These are phyloP conservation scores for Trichoderma guizhouense DNA, from an alignment of 2,329 filamentous ascomycete genomes.

Conservation along the genomic window DNA sequence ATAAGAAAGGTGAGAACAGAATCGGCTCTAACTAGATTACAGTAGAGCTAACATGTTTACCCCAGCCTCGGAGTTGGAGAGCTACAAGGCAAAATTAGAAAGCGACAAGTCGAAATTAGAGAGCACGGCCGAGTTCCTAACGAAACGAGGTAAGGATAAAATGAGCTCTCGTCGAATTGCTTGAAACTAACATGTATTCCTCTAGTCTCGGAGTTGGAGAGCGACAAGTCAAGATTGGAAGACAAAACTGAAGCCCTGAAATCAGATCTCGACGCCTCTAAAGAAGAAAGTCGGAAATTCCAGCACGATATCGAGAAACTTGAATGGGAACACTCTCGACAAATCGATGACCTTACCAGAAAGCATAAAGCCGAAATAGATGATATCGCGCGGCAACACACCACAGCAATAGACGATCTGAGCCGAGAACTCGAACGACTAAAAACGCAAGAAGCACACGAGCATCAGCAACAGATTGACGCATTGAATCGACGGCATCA, in stretches of 20 bases:
- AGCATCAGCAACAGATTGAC: constrained; percentile 66
- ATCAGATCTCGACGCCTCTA: constrained; percentile 55
- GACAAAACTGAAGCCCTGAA: constrained; percentile 52
- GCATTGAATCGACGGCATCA: constrained; percentile 61
- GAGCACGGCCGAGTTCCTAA: constrained; percentile 48
- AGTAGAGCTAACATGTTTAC: constrained; percentile 22
- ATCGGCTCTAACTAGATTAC: background rate
- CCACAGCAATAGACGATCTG: constrained; percentile 33
- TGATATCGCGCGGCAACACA: constrained; percentile 36
- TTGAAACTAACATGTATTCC: background rate
- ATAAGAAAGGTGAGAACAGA: constrained; percentile 61
- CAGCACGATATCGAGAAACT: constrained; percentile 37
- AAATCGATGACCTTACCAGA: constrained; percentile 52
- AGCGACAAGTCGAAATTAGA: constrained; percentile 45
- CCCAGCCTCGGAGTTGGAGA: constrained; percentile 43
- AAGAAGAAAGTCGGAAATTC: constrained; percentile 35
- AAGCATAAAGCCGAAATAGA: constrained; percentile 35
- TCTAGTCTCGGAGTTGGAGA: constrained; percentile 46
- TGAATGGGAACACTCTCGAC: constrained; percentile 38
- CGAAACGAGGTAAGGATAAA: background rate
- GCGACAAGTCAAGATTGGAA: constrained; percentile 44
- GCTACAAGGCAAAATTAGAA: constrained; percentile 25
- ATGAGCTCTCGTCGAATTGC: too few relatives aligned
- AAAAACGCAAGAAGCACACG: constrained; percentile 47
- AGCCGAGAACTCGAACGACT: constrained; percentile 45